Percentiles rank a stretch among this genome's conserved stretches.
These are phyloP conservation scores for Neonectria neomacrospora DNA, from an alignment of 2,329 filamentous ascomycete genomes.

Conservation along the genomic window DNA sequence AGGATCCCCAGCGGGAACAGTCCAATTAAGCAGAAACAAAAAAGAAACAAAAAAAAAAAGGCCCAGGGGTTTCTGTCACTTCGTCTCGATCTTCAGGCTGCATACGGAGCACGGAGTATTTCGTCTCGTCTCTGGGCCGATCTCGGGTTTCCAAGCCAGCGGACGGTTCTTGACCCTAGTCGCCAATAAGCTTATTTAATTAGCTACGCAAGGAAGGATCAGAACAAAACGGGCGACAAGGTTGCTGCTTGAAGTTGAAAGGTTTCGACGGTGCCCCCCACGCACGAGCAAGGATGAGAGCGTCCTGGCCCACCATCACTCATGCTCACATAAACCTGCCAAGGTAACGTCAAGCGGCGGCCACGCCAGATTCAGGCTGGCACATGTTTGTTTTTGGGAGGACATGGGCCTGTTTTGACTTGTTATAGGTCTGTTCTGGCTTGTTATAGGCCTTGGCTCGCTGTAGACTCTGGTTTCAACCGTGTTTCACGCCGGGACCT, in stretches of 20 bases:
- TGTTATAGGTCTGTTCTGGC: background rate
- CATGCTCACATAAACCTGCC: slow-evolving; percentile 40
- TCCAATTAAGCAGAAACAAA: background rate
- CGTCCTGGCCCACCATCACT: slow-evolving; percentile 23
- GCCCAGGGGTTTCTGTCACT: background rate
- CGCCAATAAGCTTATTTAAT: slow-evolving; percentile 19
- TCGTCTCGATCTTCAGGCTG: background rate
- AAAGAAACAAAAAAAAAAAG: no score
- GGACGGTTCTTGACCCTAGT: background rate
- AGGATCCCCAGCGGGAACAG: background rate
- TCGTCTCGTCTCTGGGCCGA: slow-evolving; percentile 15
- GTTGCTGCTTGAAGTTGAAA: background rate
- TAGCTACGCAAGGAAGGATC: background rate
- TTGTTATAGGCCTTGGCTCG: background rate
- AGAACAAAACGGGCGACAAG: background rate
- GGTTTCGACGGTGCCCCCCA: slow-evolving; percentile 3
- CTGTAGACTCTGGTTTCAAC: slow-evolving; percentile 14
- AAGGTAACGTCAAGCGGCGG: slow-evolving; percentile 27
- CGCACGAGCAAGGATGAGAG: slow-evolving; percentile 11
- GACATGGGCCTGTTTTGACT: no score
- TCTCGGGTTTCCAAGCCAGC: slow-evolving; percentile 7
- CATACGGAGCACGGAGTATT: no score
- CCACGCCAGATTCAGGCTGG: slow-evolving; percentile 27
- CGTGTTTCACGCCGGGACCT: slow-evolving; percentile 13
- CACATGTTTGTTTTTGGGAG: slow-evolving; percentile 9